These are phyloP conservation scores for Aspergillus persii DNA, from an alignment of 2,329 filamentous ascomycete genomes.

Conservation along the genomic window DNA sequence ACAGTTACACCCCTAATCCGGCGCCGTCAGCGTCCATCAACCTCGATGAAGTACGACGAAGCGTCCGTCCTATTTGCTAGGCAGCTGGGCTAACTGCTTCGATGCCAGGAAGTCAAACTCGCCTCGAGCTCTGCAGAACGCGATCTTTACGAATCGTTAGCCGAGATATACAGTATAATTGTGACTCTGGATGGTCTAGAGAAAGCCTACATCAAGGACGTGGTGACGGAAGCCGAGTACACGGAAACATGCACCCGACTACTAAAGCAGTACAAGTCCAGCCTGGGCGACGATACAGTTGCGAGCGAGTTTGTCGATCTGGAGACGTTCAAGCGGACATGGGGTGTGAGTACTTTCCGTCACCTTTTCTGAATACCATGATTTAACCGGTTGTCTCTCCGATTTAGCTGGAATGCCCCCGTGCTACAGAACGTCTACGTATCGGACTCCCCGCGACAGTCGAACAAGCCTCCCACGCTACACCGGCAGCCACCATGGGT, in stretches of 20 bases:
- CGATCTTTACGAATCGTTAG: slow-evolving; percentile 91
- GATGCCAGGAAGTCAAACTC: slow-evolving; percentile 80
- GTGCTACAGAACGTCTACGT: slow-evolving; percentile 86
- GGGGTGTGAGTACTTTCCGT: slow-evolving; percentile 66
- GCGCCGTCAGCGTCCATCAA: slow-evolving; percentile 85
- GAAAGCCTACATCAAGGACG: slow-evolving; percentile 95
- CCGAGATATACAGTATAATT: slow-evolving; percentile 97
- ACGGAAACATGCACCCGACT: slow-evolving; percentile 93
- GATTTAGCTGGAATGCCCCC: slow-evolving; percentile 80
- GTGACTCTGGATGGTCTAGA: slow-evolving; percentile 93
- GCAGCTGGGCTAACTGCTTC: slow-evolving; percentile 21
- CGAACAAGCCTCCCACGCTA: slow-evolving; percentile 56
- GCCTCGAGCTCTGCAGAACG: slow-evolving; percentile 82
- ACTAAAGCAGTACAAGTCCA: slow-evolving; percentile 94
- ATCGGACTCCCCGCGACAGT: slow-evolving; percentile 89
- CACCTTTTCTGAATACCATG: background rate
- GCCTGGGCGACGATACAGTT: slow-evolving; percentile 87
- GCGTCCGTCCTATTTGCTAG: slow-evolving; percentile 3
- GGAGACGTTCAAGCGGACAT: slow-evolving; percentile 86
- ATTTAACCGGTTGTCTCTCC: background rate
- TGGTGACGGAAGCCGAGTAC: slow-evolving; percentile 86
- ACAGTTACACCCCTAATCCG: slow-evolving; percentile 85
- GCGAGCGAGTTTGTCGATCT: slow-evolving; percentile 81
- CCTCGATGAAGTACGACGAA: slow-evolving; percentile 71
- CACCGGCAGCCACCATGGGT: slow-evolving; percentile 43